A percentile compares a stretch with the other conserved stretches of the same genome.
Evolutionary conservation across 208 protist species (phyloP).

Genomic region (Herpetomonas tarakana): DNA sequence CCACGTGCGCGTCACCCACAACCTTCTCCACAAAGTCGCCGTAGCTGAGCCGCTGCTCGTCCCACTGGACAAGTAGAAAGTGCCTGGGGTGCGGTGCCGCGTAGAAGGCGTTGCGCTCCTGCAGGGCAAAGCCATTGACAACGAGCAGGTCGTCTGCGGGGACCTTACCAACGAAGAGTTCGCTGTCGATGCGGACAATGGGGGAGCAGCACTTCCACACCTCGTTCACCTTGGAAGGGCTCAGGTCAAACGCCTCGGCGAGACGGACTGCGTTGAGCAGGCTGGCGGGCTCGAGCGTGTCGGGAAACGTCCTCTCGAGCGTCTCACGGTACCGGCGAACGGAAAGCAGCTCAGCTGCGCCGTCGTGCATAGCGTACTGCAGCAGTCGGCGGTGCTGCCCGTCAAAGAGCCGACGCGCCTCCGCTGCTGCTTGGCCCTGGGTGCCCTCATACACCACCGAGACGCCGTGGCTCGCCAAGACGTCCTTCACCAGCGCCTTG

Average conservation of each 20-base stretch:
- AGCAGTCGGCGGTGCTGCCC: constrained; percentile 37
- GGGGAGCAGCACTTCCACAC: constrained; percentile 28
- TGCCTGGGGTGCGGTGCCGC: constrained; percentile 23
- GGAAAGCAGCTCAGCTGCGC: constrained; percentile 19
- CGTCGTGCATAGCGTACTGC: constrained; percentile 39
- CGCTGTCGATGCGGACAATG: constrained; percentile 22
- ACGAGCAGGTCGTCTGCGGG: constrained; percentile 25
- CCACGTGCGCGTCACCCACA: constrained; percentile 53
- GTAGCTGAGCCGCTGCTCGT: constrained; percentile 49
- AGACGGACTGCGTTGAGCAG: constrained; percentile 31
- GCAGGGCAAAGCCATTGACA: constrained; percentile 55
- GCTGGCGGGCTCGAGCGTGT: constrained; percentile 13
- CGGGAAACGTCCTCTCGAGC: constrained; percentile 17
- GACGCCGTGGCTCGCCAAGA: constrained; percentile 30
- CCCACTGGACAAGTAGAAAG: constrained; percentile 59
- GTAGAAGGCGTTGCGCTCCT: constrained; percentile 39
- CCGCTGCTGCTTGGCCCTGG: constrained; percentile 16
- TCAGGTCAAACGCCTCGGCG: constrained; percentile 28
- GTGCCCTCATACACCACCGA: constrained; percentile 1
- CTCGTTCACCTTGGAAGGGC: constrained; percentile 18
- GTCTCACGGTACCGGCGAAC: constrained; percentile 7
- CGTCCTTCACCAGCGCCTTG: constrained; percentile 11
- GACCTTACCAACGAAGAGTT: constrained; percentile 42
- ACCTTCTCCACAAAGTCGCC: constrained; percentile 34
- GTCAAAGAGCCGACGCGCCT: constrained; percentile 24